Percentiles rank a stretch among this genome's conserved stretches.
Conservation (phyloP, 106 monocot species). For the Acorus calamus region DNA sequence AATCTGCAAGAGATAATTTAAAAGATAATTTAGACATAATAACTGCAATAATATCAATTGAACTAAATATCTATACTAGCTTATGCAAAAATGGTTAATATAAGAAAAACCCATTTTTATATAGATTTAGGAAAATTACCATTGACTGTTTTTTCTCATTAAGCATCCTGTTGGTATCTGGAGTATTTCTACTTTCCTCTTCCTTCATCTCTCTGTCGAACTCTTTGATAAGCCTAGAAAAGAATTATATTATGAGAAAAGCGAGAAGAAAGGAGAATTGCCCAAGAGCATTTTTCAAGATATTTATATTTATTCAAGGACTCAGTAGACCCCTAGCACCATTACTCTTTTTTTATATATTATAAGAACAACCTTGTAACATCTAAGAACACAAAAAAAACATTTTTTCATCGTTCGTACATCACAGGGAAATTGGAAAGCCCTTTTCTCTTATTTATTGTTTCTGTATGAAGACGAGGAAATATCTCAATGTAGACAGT, state of each 20-base stretch:
- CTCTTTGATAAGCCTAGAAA: slow-evolving; percentile 45
- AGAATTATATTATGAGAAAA: not conserved
- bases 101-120: not conserved
- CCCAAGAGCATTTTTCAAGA: not conserved
- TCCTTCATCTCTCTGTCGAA: slow-evolving; percentile 42
- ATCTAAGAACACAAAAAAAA: too few species aligned
- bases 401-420: too few species aligned
- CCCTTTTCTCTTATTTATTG: too few species aligned
- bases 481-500: too few species aligned
- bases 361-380: too few species aligned
- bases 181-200: slow-evolving; percentile 30
- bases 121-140: not conserved
- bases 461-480: too few species aligned
- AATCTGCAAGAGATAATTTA: slow-evolving; percentile 13
- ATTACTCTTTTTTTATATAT: too few species aligned
- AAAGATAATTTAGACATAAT: too few species aligned
- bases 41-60: not conserved
- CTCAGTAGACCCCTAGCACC: too few species aligned
- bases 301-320: too few species aligned
- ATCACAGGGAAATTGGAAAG: too few species aligned
- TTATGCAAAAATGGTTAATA: not conserved
- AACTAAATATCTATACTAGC: not conserved
- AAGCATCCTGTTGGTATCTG: slow-evolving; percentile 30
- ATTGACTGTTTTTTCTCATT: slow-evolving; percentile 24
- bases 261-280: not conserved